Evolutionary conservation across 139 green algal genomes (phyloP), one percentile per base, ranked within the genome.

Genomic region (Pycnococcus provasolii): DNA sequence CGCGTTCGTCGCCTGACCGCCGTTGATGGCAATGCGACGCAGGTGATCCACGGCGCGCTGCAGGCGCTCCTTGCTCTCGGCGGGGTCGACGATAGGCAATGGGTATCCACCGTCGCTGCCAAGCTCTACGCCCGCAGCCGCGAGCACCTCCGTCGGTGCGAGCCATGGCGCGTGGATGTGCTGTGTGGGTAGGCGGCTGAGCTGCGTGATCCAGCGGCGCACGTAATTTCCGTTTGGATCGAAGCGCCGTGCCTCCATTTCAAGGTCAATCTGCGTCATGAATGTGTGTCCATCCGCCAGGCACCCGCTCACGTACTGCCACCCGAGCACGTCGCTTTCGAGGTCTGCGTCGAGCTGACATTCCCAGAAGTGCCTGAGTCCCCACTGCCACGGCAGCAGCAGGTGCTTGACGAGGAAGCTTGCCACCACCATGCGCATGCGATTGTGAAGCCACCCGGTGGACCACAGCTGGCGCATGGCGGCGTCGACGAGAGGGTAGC

Each of bases 341-440:
- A 96, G 78, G 75, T 96, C 90, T 0, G 89, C 89, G 62, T 96
- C 89, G 44, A 96, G 74, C 62, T 89, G 78, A 51, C 80, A 80
- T 70, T 96, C 89, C 90, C 90, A 96, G 71, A 90, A 96, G 58
- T 78, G 75, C 62, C 96, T 96, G 11, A 96, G 83, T 7, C 90
- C 90, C 90, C 90, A 96, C 78, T 96, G 88, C 87, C 90, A 92
- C 0, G 83, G 86, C 68, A 92, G 84, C 74, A 95, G 80, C 76
- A 96, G 84, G 77, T 95, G 84, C 79, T 96, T 96, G 47, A 82
- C 76, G 54, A 90, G 75, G 79, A 95, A 95, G 51, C 74, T 84
- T 2, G 82, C 83, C 41, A 73, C 77, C 42, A 95, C 77, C 42
- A 95, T 84, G 13, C 89, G 81, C 47, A 81, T 66, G 53, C 84